Evolutionary conservation across 805 yeast species (phyloP), one percentile per base, ranked within the genome.

Genomic region (Saturnispora kantuleensis): DNA sequence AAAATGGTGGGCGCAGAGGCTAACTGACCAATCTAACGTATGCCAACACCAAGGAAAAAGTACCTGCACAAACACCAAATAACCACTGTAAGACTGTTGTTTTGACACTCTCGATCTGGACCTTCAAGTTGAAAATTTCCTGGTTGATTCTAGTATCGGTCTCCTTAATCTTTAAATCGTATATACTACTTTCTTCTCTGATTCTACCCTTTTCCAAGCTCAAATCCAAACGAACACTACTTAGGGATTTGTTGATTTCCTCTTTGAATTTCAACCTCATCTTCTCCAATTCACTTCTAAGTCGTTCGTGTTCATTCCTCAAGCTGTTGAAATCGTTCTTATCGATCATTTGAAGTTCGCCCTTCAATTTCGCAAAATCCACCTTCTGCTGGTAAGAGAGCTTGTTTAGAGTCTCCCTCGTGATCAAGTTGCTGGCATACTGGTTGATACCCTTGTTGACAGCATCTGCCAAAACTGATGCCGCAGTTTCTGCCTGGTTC

Each of bases 41-140:
- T 1, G 97, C 97, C 55, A 90, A 67, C 42, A 93, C 84, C 47
- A 93, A 71, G 11, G 97, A 97, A 65, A 90, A 86, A 1, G 97
- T 85, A 83, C 97, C 98, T 1, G 97, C 89, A 59, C 95, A 85
- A 15, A 93, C 97, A 70, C 97, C 97, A 55, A 93, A 87, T 51
- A 93, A 73, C 98, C 98, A 93, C 65, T 93, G 98, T 81, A 88
- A 77, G 41, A 93, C 97, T 62, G 93, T 97, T 2, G 96, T 86
- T 67, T 93, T 93, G 30, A 90, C 96, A 37, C 86, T 79, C 57
- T 93, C 96, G 52, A 93, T 88, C 64, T 90, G 96, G 71, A 89
- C 85, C 63, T 85, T 89, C 77, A 93, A 85, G 59, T 93, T 90
- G 34, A 90, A 82, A 26, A 93, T 82, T 57, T 93, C 98, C 63